Conservation (phyloP, 2,329 filamentous ascomycete genomes). For the Teratosphaeriaceae sp. region DNA sequence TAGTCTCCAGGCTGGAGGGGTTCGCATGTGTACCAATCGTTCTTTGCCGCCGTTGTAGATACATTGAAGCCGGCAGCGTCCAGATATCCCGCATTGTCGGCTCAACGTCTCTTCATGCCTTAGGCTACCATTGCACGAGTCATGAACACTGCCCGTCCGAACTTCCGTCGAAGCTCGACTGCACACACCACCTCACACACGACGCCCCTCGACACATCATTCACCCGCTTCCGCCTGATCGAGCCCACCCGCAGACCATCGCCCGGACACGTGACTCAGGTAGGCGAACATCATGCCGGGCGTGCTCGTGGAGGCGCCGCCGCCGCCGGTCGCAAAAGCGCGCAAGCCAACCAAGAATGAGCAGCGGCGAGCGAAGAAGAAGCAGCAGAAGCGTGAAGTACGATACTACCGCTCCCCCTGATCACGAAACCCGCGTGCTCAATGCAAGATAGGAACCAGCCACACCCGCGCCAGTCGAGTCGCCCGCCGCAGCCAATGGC, state of each 20-base stretch:
- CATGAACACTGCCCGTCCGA: too few relatives aligned
- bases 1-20: too few relatives aligned
- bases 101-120: too few relatives aligned
- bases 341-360: slow-evolving; percentile 88
- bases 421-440: not conserved
- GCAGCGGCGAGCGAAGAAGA: slow-evolving; percentile 87
- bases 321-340: slow-evolving; percentile 19
- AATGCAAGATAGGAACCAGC: slow-evolving; percentile 5
- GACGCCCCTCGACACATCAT: too few relatives aligned
- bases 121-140: too few relatives aligned
- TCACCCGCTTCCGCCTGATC: not conserved
- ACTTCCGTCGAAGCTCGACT: too few relatives aligned
- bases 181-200: too few relatives aligned
- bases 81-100: too few relatives aligned
- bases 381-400: slow-evolving; percentile 72
- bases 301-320: slow-evolving; percentile 25
- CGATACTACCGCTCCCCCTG: slow-evolving; percentile 16
- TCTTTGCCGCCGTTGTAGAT: too few relatives aligned
- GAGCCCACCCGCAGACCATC: not conserved
- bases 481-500: slow-evolving; percentile 15
- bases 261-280: slow-evolving; percentile 6
- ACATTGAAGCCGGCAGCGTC: too few relatives aligned
- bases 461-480: slow-evolving; percentile 16
- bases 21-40: too few relatives aligned
- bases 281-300: slow-evolving; percentile 26